Evolutionary conservation across 2,329 filamentous ascomycete species (phyloP), one percentile per base, ranked within the genome.

Genomic region (Bipolaris oryzae): DNA sequence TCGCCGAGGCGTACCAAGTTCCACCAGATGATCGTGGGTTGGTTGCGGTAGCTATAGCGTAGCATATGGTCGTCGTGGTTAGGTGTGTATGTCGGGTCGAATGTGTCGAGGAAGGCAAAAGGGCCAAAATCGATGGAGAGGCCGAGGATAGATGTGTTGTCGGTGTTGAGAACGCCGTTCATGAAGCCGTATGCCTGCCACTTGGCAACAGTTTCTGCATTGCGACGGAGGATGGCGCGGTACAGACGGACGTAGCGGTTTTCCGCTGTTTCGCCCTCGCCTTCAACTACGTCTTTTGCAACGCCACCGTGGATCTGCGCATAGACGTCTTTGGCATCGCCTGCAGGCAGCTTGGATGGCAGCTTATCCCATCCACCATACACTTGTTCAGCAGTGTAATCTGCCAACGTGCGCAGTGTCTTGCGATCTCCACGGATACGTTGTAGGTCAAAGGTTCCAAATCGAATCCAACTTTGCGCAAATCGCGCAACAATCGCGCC

Each of bases 161-260:
- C 95, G 0, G 95, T 98, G 77, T 99, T 99, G 55, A 99, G 81
- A 3, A 99, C 95, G 43, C 95, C 95, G 70, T 99, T 99, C 84
- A 96, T 98, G 79, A 99, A 99, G n/a, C 92, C 95, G 71, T 98
- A 98, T 0, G 92, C 92, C 79, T 99, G 96, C 94, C 95, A 98
- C 64, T 89, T 85, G 10, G 95, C 95, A 1, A 98, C 93, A 0
- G 90, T 96, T 56, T 84, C 82, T 1, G 95, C 95, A 72, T 97
- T 99, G 31, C 91, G 86, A 39, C 92, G 87, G 3, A 88, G 87
- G 53, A 99, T 88, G 70, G 96, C 92, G 34, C 95, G 88, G 75
- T 96, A 99, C 1, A 99, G 80, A 15, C 93, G 85, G 0, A 89
- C 83, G 74, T 95, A 99, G 31, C 94, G 85, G 73, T 99, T 99